These are phyloP conservation scores for Hericium rajendrae DNA, from an alignment of 768 basidiomycete species.

Conservation along the genomic window DNA sequence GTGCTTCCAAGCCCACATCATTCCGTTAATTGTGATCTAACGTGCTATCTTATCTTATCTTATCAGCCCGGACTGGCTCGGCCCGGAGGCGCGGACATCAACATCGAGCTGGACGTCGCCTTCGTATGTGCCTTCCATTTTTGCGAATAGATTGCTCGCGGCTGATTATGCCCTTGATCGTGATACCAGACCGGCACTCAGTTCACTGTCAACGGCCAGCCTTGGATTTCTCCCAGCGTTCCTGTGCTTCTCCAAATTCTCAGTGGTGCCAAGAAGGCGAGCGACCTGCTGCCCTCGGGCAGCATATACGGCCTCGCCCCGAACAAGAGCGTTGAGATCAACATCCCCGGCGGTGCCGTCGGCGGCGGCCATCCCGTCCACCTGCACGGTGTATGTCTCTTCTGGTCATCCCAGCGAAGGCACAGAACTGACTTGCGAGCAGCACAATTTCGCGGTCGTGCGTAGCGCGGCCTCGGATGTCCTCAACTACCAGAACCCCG, in stretches of 20 bases:
- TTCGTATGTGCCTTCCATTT: constrained; percentile 6
- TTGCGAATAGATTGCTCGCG: neutral
- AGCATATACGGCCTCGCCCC: constrained; percentile 36
- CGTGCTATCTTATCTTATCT: neutral
- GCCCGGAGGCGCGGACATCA: constrained; percentile 14
- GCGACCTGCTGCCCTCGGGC: constrained; percentile 39
- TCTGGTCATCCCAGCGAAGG: neutral
- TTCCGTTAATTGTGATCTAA: no score
- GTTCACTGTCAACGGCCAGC: constrained; percentile 27
- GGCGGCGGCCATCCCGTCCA: constrained; percentile 21
- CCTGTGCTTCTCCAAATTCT: constrained; percentile 53
- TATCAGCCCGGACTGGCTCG: neutral
- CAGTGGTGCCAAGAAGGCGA: constrained; percentile 38
- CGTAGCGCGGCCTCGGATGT: constrained; percentile 1
- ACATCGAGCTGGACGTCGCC: constrained; percentile 4
- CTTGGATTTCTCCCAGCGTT: constrained; percentile 31
- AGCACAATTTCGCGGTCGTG: constrained; percentile 8
- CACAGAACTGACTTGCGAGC: no score
- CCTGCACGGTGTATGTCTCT: constrained; percentile 4
- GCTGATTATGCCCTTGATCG: constrained; percentile 11
- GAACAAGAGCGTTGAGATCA: constrained; percentile 38
- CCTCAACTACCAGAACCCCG: constrained; percentile 25
- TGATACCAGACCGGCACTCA: neutral
- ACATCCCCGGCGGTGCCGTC: constrained; percentile 33
- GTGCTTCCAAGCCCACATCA: constrained; percentile 1